Evolutionary conservation across 257 asterid species (phyloP), one percentile per base, ranked within the genome.

Genomic region (Nicotiana knightiana): DNA sequence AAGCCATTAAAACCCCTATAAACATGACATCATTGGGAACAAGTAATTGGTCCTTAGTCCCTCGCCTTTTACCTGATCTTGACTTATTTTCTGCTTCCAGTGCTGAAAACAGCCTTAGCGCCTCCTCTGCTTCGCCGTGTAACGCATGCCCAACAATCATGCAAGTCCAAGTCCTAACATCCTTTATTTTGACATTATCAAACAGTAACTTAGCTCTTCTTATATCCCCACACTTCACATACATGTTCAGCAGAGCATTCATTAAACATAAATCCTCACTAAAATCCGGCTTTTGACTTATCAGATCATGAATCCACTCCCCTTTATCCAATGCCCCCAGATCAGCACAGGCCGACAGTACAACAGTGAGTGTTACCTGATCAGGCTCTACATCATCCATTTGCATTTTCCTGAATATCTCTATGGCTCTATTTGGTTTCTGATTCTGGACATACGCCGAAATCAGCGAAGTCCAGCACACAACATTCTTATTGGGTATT

Each of bases 121-220:
- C 84, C 26, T 81, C 87, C 54, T 77, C 81, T 15, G 81, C 86
- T 73, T 81, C 87, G 68, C 90, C 88, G 28, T 77, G 79, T 53
- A 87, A 24, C 35, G 90, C 85, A 79, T 81, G 84, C 43, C 87
- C 88, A 30, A 81, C 79, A 59, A 87, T 87, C 87, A 87, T 87
- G 78, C 88, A 70, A 53, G 86, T 85, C 87, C 88, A 85, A 21
- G 88, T 68, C 70, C 84, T 78, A n/a, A 83, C 81, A 85, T 87
- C 87, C 75, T 64, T 82, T 7, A 57, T 33, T 71, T 71, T 63
- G 5, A 81, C 48, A 13, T 15, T 75, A 55, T 85, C 73, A 33
- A 85, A 87, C 67, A 85, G 11, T 18, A 11, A 12, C 80, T 57
- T 70, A 55, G 90, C 88, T n/a, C 63, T 77, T 63, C 62, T 67